Evolutionary conservation across 441 rosid species (phyloP).

Genomic region (Adansonia madagascariensis): DNA sequence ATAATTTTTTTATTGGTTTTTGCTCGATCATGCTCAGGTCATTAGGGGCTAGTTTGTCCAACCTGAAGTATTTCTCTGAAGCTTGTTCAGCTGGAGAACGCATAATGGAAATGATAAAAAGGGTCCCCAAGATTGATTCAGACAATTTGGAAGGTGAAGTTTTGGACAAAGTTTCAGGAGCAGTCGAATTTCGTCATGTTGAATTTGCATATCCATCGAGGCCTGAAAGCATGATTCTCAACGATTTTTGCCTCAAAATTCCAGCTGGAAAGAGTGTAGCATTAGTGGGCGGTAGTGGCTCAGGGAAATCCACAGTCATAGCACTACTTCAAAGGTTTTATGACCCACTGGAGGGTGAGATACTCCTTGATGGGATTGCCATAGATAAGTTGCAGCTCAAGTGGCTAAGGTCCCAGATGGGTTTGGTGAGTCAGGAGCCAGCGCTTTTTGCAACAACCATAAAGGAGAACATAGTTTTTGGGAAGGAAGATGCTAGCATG

Average conservation of each 20-base stretch:
- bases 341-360: conserved; percentile 69
- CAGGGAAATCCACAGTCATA: conserved; percentile 84
- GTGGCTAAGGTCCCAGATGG: conserved; percentile 83
- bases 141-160: conserved; percentile 53
- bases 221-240: conserved; percentile 55
- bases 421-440: conserved; percentile 88
- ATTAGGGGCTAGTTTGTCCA: conserved; percentile 69
- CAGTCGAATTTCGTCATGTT: conserved; percentile 60
- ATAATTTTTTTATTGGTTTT: background rate
- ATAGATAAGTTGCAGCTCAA: conserved; percentile 63
- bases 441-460: conserved; percentile 73
- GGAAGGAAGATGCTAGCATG: conserved; percentile 70
- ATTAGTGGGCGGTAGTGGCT: conserved; percentile 80
- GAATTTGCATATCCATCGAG: conserved; percentile 78
- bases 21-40: conserved; percentile 40
- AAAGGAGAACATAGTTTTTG: conserved; percentile 79
- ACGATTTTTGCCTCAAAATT: conserved; percentile 56
- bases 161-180: conserved; percentile 49
- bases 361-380: conserved; percentile 61
- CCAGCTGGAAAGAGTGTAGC: conserved; percentile 77
- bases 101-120: conserved; percentile 59
- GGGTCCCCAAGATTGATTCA: conserved; percentile 75
- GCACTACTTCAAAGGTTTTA: conserved; percentile 80
- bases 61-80: conserved; percentile 73
- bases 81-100: conserved; percentile 68